Evolutionary conservation across 176 grass and related monocot species (phyloP).

Genomic region (Carex cristatella): DNA sequence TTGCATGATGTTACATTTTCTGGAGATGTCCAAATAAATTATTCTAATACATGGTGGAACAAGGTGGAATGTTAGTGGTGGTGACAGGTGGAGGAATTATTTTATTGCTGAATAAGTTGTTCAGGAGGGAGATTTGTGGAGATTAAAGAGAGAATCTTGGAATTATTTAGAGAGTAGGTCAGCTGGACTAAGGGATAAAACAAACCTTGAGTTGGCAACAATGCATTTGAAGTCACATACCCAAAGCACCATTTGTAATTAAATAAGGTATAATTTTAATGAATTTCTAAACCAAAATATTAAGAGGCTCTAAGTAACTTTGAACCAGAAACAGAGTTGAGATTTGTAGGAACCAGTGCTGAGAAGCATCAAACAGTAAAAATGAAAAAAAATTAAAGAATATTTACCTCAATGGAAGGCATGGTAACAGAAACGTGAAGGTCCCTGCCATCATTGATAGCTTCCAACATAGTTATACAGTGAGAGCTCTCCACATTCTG

Average conservation of each 20-base stretch:
- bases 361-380: background rate
- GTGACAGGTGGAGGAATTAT: background rate
- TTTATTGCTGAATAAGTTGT: conserved; percentile 12
- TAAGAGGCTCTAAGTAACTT: background rate
- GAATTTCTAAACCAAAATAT: background rate
- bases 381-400: conserved; percentile 7
- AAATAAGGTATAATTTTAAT: background rate
- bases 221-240: background rate
- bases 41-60: conserved; percentile 5
- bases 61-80: conserved; percentile 10
- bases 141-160: conserved; percentile 12
- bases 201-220: background rate
- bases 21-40: conserved; percentile 8
- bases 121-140: background rate
- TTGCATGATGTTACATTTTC: background rate
- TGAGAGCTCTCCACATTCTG: conserved; percentile 97
- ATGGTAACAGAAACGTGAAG: conserved; percentile 96
- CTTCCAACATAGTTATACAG: conserved; percentile 95
- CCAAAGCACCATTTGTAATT: background rate
- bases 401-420: conserved; percentile 93
- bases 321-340: background rate
- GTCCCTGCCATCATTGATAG: conserved; percentile 72
- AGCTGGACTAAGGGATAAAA: conserved; percentile 14
- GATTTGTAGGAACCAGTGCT: background rate
- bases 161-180: conserved; percentile 1